These are phyloP conservation scores for Penicillium sp. DNA, from an alignment of 2,329 filamentous ascomycete species.

Conservation along the genomic window DNA sequence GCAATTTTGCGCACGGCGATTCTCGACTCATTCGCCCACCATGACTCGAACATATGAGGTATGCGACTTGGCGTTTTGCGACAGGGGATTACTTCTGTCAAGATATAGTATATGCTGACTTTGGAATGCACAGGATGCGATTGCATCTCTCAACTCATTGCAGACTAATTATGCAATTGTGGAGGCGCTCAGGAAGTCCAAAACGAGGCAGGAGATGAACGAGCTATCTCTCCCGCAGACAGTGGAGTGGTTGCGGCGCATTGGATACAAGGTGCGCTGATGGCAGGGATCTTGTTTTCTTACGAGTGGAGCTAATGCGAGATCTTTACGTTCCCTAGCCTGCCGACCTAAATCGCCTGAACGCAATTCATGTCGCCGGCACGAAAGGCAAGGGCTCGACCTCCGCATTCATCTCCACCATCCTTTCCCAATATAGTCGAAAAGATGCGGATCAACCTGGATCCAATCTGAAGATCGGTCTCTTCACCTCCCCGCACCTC, in stretches of 20 bases:
- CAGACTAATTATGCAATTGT: slow-evolving; percentile 77
- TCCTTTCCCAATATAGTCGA: slow-evolving; percentile 63
- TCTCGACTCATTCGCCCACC: slow-evolving; percentile 29
- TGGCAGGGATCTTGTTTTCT: not conserved
- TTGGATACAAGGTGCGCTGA: slow-evolving; percentile 67
- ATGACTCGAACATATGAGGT: slow-evolving; percentile 43
- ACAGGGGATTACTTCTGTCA: not conserved
- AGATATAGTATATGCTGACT: slow-evolving; percentile 12
- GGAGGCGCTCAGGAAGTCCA: slow-evolving; percentile 66
- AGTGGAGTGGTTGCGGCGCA: slow-evolving; percentile 69
- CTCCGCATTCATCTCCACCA: slow-evolving; percentile 76
- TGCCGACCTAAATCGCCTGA: slow-evolving; percentile 58
- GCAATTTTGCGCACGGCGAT: slow-evolving; percentile 23
- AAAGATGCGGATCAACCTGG: slow-evolving; percentile 22
- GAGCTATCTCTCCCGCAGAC: slow-evolving; percentile 76
- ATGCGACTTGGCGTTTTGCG: slow-evolving; percentile 13
- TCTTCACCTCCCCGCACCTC: slow-evolving; percentile 84
- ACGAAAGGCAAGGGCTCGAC: slow-evolving; percentile 95
- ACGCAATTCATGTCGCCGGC: slow-evolving; percentile 78
- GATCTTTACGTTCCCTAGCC: slow-evolving; percentile 44
- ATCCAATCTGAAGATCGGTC: slow-evolving; percentile 60
- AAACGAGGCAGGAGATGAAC: slow-evolving; percentile 69
- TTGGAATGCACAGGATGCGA: slow-evolving; percentile 56
- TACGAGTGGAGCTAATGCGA: not conserved
- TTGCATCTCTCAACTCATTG: slow-evolving; percentile 70